Evolutionary conservation across 371 early-diverging fungal species (phyloP), one percentile per base, ranked within the genome.

Genomic region (Mortierella sp.): DNA sequence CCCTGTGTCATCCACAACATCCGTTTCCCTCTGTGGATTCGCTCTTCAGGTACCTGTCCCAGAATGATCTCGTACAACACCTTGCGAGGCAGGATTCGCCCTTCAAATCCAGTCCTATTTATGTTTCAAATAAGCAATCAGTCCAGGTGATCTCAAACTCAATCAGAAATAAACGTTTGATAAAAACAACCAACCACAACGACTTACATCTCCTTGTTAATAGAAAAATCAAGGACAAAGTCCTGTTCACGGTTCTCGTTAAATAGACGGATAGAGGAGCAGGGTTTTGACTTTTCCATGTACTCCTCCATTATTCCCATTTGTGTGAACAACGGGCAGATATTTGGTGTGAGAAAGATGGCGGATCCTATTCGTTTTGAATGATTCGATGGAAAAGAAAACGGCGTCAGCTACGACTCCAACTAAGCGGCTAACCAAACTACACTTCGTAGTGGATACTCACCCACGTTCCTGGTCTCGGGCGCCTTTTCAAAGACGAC

Each of bases 231-330:
- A n/a, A 73, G 34, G n/a, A 19, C n/a, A 21, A 54, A 42, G 42
- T 73, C 74, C 14, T 38, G 74, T 34, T 73, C 57, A 8, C 74
- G 74, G 42, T 73, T 55, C 16, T 73, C 57, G 42, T 73, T 55
- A 44, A 54, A 73, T 13, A 73, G 21, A 3, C n/a, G 55, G 24
- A 52, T 55, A 10, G 74, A 21, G 13, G n/a, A 34, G 1, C 55
- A 54, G 10, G 34, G 38, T 42, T 73, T 73, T 24, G 55, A 54
- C 9, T 73, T 50, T 3, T n/a, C 55, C 2, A 73, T 10, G 44
- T 54, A 73, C 42, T 73, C 74, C 9, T 73, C 74, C 7, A 73
- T 34, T 3, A 73, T 52, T 2, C 74, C 74, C 10, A 73, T 0
- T 3, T 73, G 74, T 3, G 52, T 55, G 44, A 73, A 73, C 7